Base-by-base conservation (phyloP, 257 asterid genomes). In the Forsythia viridissima region DNA sequence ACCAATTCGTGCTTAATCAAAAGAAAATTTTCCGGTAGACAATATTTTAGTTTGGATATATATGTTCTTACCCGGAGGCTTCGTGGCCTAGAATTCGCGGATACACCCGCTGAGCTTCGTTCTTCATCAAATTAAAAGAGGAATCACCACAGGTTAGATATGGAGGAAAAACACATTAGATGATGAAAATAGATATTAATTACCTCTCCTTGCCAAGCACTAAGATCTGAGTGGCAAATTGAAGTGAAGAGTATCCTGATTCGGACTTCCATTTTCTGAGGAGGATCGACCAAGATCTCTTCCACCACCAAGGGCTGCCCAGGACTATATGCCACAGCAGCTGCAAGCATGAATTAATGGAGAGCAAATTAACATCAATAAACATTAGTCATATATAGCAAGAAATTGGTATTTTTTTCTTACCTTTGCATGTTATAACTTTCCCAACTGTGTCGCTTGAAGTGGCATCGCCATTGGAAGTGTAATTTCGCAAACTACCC, bases 71-170 rank as follows among this genome's bases (percentile, higher is more conserved):
- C 99, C 99, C 99, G 10, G 91, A 86, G 57, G 97, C 98, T 88
- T 96, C 99, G 5, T 96, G 99, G n/a, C 99, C 99, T 1, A 96
- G 79, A 72, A 96, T 89, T 37, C 99, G 91, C 21, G 99, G 99
- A 82, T 68, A 93, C 70, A 74, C 82, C 43, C 86, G 85, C 59
- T 93, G 97, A 55, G 91, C 93, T 86, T 90, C 93, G 61, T 41
- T 90, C 97, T 92, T 75, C 48, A 85, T 38, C 65, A 75, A 37
- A 46, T n/a, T 10, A 44, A 48, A 70, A 78, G 18, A 13, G 5
- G 4, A 63, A 63, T 63, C 70, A 63, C 38, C 0, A 30, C 37
- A 21, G 15, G 34, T 8, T 59, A 6, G 38, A 63, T 24, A 30
- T 30, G 34, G 34, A 30, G 34, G 5, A 40, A 10, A 3, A 59